Evolutionary conservation across 2,329 filamentous ascomycete species (phyloP), one percentile per base, ranked within the genome.

Genomic region (Xylariales sp.): DNA sequence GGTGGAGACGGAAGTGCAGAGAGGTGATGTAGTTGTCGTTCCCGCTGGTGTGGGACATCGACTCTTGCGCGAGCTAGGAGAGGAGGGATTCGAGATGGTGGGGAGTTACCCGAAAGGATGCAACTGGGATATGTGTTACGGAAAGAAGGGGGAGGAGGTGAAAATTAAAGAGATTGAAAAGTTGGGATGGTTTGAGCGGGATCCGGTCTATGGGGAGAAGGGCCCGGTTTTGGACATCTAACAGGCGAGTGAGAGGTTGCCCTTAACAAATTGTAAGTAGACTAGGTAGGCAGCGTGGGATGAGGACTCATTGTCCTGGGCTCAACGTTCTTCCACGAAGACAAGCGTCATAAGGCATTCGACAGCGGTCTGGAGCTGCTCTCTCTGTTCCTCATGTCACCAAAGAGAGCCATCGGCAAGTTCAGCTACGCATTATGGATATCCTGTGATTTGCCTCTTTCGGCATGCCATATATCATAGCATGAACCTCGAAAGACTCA

Each of bases 81-180:
- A 65, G 10, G 41, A 40, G 19, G 68, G 62, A 2, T 86, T 86
- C 54, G 62, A 76, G 54, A 84, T 86, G 81, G 74, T 86, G 0
- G 83, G 82, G 1, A 73, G 71, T 35, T 86, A 87, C 66, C 82
- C 80, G 0, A 62, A 49, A 18, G 73, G 70, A 0, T 64, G 63
- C 12, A 69, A 66, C 14, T 87, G 80, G 80, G 81, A 86, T 58
- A 86, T 87, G 83, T 86, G 82, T 51, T 84, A 86, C 63, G 82
- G 82, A 1, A 66, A 66, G 38, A 52, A 65, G 27, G 75, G 68
- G 0, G 82, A 84, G 54, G 72, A 76, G 53, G 56, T 59, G 5
- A 75, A 74, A 7, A 20, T 40, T 5, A 34, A 24, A 5, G 20
- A 7, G 19, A 39, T 39, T 8, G 27, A 24, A 20, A 40, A 27